phyloP scores from a whole-genome alignment of 306 rosid genomes.

The Chamaecrista fasciculata region DNA sequence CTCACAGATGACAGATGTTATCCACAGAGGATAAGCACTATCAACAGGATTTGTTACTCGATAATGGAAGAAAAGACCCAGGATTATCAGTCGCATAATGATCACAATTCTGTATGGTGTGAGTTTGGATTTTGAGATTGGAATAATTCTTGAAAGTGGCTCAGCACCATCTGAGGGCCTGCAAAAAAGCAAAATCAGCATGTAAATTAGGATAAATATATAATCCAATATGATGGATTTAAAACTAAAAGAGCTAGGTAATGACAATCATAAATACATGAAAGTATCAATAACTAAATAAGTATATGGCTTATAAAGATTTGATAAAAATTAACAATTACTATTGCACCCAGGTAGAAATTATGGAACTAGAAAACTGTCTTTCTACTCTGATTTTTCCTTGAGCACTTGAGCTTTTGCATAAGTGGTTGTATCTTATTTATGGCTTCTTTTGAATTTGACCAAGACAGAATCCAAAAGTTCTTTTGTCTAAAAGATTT shows the following conservation, averaged over 20 bases:
- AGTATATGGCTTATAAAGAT: not conserved
- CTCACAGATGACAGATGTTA: constrained; percentile 93
- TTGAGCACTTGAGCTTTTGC: not conserved
- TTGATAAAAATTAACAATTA: not conserved
- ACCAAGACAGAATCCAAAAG: not conserved
- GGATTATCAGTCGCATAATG: constrained; percentile 65
- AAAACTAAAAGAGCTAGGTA: constrained; percentile 2
- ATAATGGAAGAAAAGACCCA: constrained; percentile 88
- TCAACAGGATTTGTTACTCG: constrained; percentile 92
- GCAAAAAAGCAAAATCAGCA: constrained; percentile 32
- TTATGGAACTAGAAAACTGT: too few relatives aligned
- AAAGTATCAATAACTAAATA: constrained; percentile 6
- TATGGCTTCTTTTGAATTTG: not conserved
- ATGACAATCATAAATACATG: not conserved
- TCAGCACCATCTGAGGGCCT: constrained; percentile 63
- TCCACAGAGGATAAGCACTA: constrained; percentile 86
- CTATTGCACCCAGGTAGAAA: not conserved
- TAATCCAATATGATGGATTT: not conserved
- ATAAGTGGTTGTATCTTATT: not conserved
- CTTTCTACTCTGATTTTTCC: too few relatives aligned
- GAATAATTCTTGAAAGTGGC: constrained; percentile 62
- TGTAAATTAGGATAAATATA: not conserved
- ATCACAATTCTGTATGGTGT: constrained; percentile 82
- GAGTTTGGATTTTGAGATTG: constrained; percentile 60
- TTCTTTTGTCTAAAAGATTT: too few relatives aligned